Base-by-base conservation (phyloP, 2,329 filamentous ascomycete species). In the Fusarium sp. region DNA sequence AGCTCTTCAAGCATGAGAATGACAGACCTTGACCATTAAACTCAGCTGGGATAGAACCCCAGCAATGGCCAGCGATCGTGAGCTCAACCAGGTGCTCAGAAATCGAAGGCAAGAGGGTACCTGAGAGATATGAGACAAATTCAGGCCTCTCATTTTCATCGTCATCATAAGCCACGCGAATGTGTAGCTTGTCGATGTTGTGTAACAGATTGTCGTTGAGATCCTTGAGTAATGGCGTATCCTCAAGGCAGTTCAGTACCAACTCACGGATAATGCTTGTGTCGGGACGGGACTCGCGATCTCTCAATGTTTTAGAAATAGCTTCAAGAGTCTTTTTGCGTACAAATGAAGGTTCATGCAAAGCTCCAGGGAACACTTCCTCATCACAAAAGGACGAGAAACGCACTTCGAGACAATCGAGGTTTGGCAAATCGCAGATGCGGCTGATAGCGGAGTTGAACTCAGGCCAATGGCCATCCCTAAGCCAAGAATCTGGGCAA, bases 21-120 rank as follows among this genome's bases (percentile, higher is more conserved):
- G 38, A 18, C 1, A 79, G 63, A 6, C 69, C 70, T 1, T 50
- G 30, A 6, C 64, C 67, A 15, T 78, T 69, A 24, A 79, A 79
- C 24, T 69, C 68, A 1, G 41, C 70, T 0, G 78, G 74, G 0
- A 71, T 50, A 9, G 69, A 51, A 2, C 74, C 78, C 78, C 75
- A 79, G 6, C 8, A 13, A 12, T 42, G 22, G 1, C 38, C 73
- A 13, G 59, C 63, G 0, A 80, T 30, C 4, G 74, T 72, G 30
- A 79, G 44, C 3, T 70, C 67, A 2, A 71, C 73, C 9, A 79
- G 71, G 8, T 66, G 68, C 7, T 70, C 55, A 5, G 73, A 55
- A 1, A 78, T 35, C 1, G 55, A 57, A 2, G 70, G 61, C 2
- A 79, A 47, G 0, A 78, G 42, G 0, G 57, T 53, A 0, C 26